Percentiles rank a stretch among this genome's conserved stretches.
These are phyloP conservation scores for Diaporthe destruens DNA, from an alignment of 2,329 filamentous ascomycete species.

Conservation along the genomic window DNA sequence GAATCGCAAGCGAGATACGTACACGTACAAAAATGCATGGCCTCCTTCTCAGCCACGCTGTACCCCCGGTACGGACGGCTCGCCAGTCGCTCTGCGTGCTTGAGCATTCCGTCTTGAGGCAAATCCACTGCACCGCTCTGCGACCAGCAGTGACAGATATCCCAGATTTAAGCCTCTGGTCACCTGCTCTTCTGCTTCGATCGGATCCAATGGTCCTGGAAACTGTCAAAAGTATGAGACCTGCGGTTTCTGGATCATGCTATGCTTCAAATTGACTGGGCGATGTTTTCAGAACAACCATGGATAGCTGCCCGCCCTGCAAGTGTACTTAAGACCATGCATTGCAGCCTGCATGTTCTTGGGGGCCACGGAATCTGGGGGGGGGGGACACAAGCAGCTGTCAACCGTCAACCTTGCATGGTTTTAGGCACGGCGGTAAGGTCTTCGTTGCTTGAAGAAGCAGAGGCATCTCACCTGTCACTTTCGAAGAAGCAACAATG, in stretches of 20 bases:
- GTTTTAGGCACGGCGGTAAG: constrained; percentile 29
- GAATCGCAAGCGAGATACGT: constrained; percentile 11
- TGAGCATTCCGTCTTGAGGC: background rate
- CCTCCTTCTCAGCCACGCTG: background rate
- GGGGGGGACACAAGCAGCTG: constrained; percentile 33
- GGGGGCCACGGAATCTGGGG: constrained; percentile 19
- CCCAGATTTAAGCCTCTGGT: background rate
- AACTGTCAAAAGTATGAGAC: background rate
- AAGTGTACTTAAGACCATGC: constrained; percentile 36
- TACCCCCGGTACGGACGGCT: background rate
- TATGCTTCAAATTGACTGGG: constrained; percentile 1
- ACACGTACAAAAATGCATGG: background rate
- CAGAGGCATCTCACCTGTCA: constrained; percentile 32
- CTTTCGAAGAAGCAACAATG: constrained; percentile 20
- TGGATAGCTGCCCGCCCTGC: constrained; percentile 3
- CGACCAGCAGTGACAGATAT: background rate
- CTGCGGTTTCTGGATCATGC: background rate
- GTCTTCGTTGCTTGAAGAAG: constrained; percentile 23
- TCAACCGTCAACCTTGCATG: constrained; percentile 42
- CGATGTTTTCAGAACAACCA: constrained; percentile 3
- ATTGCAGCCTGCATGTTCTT: constrained; percentile 39
- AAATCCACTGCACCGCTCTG: background rate
- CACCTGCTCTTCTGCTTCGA: background rate
- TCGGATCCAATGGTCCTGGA: background rate
- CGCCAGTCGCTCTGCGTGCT: background rate